Base-by-base conservation (phyloP, 768 basidiomycete species). In the Mycena leptocephala region DNA sequence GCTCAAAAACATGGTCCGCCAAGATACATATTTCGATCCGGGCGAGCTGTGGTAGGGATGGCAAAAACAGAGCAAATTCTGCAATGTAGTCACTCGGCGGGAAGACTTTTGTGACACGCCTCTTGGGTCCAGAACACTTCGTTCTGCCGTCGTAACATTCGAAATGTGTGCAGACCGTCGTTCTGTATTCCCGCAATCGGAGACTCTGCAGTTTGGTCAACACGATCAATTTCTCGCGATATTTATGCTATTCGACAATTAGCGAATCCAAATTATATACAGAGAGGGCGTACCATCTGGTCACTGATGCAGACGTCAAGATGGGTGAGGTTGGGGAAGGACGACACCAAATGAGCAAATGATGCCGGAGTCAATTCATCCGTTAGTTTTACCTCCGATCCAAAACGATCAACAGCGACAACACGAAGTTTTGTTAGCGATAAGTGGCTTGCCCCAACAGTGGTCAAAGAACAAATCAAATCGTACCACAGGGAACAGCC, bases 201-300 rank as follows among this genome's bases (percentile, higher is more conserved):
- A 69, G n/a, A 43, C 24, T 32, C 43, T 70, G 39, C 9, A 70
- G 58, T n/a, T 33, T 59, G 20, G 69, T 59, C 18, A 70, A 20
- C 6, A 24, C 8, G 1, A 24, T 43, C 35, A 69, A 30, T 2
- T 1, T 18, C 3, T 58, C 16, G n/a, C 22, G 28, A 51, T 70
- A 61, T 55, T 70, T 5, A 46, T 9, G 14, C 58, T 61, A 14
- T 43, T 39, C 2, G 16, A 65, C 28, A 9, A 43, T 5, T 20
- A n/a, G 20, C n/a, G 22, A 24, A 6, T 20, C 18, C 0, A 3
- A 28, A 53, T 24, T 53, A 37, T 37, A 6, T 53, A 9, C 2
- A 53, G n/a, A n/a, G 22, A 28, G 14, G 30, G 20, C 55, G 3
- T 32, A 32, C 55, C 55, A 58, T 58, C 10, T 16, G 30, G 6